A percentile compares a stretch with the other conserved stretches of the same genome.
These are phyloP conservation scores for Simplicillium sp. DNA, from an alignment of 2,329 filamentous ascomycete genomes.

Conservation along the genomic window DNA sequence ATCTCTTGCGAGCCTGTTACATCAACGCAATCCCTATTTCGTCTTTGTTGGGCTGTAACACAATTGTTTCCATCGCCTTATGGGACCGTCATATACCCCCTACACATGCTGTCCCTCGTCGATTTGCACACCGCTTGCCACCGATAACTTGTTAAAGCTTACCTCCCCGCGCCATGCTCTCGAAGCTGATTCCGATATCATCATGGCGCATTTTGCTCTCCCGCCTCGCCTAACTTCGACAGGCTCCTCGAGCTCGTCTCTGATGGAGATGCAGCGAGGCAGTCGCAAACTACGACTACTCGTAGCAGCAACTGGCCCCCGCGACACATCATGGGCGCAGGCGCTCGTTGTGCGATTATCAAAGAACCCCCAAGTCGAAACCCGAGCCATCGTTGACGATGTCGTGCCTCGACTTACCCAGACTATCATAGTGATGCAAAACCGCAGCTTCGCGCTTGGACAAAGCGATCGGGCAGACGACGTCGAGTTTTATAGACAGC, in stretches of 20 bases:
- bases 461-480: constrained; percentile 29
- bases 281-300: constrained; percentile 49
- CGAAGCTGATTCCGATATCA: background rate
- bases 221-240: constrained; percentile 18
- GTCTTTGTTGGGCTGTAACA: too few species aligned
- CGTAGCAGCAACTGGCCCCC: constrained; percentile 54
- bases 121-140: too few species aligned
- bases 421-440: constrained; percentile 51
- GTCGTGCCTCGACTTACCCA: constrained; percentile 53
- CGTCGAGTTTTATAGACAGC: constrained; percentile 39
- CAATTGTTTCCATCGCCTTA: too few species aligned
- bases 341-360: constrained; percentile 58
- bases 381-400: constrained; percentile 55
- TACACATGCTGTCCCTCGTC: too few species aligned
- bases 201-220: constrained; percentile 21
- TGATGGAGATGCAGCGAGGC: constrained; percentile 23
- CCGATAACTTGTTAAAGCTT: too few species aligned
- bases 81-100: too few species aligned
- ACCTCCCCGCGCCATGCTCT: too few species aligned
- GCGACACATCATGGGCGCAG: constrained; percentile 57
- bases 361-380: constrained; percentile 53
- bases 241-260: constrained; percentile 22
- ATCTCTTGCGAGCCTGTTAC: too few species aligned
- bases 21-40: too few species aligned
- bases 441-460: constrained; percentile 29